These are phyloP conservation scores for Xylaria intraflava DNA, from an alignment of 495 filamentous ascomycete genomes.

Conservation along the genomic window DNA sequence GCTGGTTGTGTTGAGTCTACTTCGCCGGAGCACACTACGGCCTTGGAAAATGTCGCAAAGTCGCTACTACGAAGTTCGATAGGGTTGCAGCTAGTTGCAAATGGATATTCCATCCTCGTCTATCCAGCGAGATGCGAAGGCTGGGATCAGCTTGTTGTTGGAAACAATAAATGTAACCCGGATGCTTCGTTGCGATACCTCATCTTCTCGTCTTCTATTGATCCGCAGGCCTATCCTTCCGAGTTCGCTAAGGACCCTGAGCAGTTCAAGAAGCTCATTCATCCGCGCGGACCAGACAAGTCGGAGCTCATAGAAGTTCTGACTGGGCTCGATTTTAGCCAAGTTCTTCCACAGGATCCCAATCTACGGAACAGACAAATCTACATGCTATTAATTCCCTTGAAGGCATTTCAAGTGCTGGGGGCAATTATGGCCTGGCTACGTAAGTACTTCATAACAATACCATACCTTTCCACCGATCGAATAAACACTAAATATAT, in stretches of 20 bases:
- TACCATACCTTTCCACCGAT: neutral
- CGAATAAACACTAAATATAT: conserved; percentile 8
- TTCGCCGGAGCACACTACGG: conserved; percentile 9
- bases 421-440: conserved; percentile 26
- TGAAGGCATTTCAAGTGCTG: conserved; percentile 17
- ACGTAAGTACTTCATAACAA: conserved; percentile 16
- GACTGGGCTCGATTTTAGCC: conserved; percentile 14
- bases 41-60: conserved; percentile 24
- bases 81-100: conserved; percentile 25
- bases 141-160: conserved; percentile 26
- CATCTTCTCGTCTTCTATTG: conserved; percentile 25
- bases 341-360: conserved; percentile 17
- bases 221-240: conserved; percentile 17
- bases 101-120: conserved; percentile 33
- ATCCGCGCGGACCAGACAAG: neutral
- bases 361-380: conserved; percentile 16
- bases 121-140: conserved; percentile 35
- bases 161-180: conserved; percentile 15
- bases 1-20: conserved; percentile 12
- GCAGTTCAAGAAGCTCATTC: conserved; percentile 10
- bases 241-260: conserved; percentile 4
- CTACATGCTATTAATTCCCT: conserved; percentile 25
- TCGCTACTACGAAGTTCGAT: conserved; percentile 25
- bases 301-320: conserved; percentile 6
- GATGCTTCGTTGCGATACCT: conserved; percentile 27